These are phyloP conservation scores for Torrubiellomyces zombiae DNA, from an alignment of 2,329 filamentous ascomycete genomes.

Conservation along the genomic window DNA sequence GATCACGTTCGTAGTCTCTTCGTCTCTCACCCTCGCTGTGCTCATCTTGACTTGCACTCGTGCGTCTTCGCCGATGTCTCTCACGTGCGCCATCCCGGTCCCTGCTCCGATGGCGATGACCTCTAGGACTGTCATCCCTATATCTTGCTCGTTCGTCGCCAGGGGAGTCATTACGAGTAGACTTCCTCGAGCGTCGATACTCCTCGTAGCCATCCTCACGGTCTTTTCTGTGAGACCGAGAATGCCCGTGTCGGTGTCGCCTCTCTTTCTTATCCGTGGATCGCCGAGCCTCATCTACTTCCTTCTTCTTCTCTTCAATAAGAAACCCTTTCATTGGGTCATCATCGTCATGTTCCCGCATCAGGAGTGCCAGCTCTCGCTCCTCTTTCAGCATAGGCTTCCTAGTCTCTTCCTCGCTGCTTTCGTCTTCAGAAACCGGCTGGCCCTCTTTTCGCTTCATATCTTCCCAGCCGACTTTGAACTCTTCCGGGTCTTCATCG, in stretches of 20 bases:
- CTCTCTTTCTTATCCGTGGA: slow-evolving; percentile 29
- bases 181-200: no score
- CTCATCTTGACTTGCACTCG: slow-evolving; percentile 3
- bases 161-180: slow-evolving; percentile 21
- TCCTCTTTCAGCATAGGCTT: slow-evolving; percentile 66
- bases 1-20: no score
- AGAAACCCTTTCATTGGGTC: slow-evolving; percentile 94
- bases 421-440: slow-evolving; percentile 25
- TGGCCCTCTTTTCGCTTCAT: slow-evolving; percentile 36
- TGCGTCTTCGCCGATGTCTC: slow-evolving; percentile 10
- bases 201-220: slow-evolving; percentile 14
- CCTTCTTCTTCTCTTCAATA: slow-evolving; percentile 80
- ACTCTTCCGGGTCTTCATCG: slow-evolving; percentile 50
- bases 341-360: slow-evolving; percentile 76
- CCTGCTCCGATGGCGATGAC: no score
- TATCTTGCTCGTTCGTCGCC: no score
- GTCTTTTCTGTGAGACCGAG: slow-evolving; percentile 23
- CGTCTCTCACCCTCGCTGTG: slow-evolving; percentile 9
- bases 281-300: slow-evolving; percentile 54
- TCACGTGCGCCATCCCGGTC: slow-evolving; percentile 12
- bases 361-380: slow-evolving; percentile 56
- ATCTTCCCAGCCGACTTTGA: slow-evolving; percentile 41
- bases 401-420: slow-evolving; percentile 28
- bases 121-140: no score
- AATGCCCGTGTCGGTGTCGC: slow-evolving; percentile 29